Evolutionary conservation across 176 grass and related monocot genomes (phyloP).

Genomic region (barley (Hordeum vulgare)): MorexV3_pseudomolecules_assembly NC_058523.1:474202967-474203466

Average conservation of each 20-base stretch:
- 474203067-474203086: neutral
- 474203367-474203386: slow-evolving; percentile 65
- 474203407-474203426: slow-evolving; percentile 72
- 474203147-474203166: neutral
- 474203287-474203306: slow-evolving; percentile 39
- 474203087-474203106: neutral
- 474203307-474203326: slow-evolving; percentile 55
- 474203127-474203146: neutral
- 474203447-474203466: neutral
- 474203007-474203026: neutral
- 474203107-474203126: slow-evolving; percentile 5
- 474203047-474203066: neutral
- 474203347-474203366: slow-evolving; percentile 73
- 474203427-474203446: neutral
- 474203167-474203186: neutral
- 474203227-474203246: slow-evolving; percentile 82
- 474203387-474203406: slow-evolving; percentile 88
- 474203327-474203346: slow-evolving; percentile 52
- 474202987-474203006: neutral
- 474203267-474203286: slow-evolving; percentile 59
- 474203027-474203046: neutral
- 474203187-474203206: slow-evolving; percentile 15
- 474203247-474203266: slow-evolving; percentile 74
- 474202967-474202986: neutral
- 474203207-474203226: slow-evolving; percentile 59